Conservation (phyloP, 495 filamentous ascomycete genomes). For the Entonaema liquescens region DNA sequence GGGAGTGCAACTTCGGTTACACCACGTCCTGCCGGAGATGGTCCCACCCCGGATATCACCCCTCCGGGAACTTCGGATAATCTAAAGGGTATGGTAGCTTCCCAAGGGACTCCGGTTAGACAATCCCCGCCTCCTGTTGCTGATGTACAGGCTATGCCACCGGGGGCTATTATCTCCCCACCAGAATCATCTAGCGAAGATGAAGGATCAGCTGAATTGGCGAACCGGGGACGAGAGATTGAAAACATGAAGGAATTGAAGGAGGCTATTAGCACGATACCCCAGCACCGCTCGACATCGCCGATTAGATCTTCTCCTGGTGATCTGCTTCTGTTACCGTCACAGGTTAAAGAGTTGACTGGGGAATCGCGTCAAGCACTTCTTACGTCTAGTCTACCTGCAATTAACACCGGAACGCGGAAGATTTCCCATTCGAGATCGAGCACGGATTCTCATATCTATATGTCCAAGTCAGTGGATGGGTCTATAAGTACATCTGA, state of each 20-base stretch:
- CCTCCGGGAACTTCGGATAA: conserved; percentile 56
- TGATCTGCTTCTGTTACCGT: conserved; percentile 49
- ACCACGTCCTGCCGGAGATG: conserved; percentile 44
- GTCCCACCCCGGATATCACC: conserved; percentile 53
- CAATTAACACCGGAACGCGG: conserved; percentile 40
- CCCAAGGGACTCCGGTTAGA: conserved; percentile 62
- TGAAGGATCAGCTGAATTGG: conserved; percentile 64
- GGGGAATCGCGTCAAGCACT: conserved; percentile 44
- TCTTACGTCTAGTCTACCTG: conserved; percentile 39
- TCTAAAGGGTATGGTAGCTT: conserved; percentile 56
- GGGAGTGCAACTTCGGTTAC: conserved; percentile 37
- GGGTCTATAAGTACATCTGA: conserved; percentile 67
- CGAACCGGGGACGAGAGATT: conserved; percentile 59
- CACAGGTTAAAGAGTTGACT: conserved; percentile 48
- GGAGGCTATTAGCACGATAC: conserved; percentile 81
- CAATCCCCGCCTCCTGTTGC: conserved; percentile 82
- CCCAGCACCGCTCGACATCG: conserved; percentile 70
- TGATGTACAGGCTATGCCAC: conserved; percentile 72
- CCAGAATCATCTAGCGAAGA: conserved; percentile 92
- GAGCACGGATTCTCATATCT: conserved; percentile 76
- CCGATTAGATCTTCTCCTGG: conserved; percentile 55
- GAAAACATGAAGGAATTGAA: conserved; percentile 80
- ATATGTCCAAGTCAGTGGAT: conserved; percentile 60
- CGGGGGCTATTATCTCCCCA: conserved; percentile 83
- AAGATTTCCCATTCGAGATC: conserved; percentile 80